A percentile compares a stretch with the other conserved stretches of the same genome.
phyloP scores from a whole-genome alignment of 441 rosid genomes.

The Metrosideros polymorpha region DNA sequence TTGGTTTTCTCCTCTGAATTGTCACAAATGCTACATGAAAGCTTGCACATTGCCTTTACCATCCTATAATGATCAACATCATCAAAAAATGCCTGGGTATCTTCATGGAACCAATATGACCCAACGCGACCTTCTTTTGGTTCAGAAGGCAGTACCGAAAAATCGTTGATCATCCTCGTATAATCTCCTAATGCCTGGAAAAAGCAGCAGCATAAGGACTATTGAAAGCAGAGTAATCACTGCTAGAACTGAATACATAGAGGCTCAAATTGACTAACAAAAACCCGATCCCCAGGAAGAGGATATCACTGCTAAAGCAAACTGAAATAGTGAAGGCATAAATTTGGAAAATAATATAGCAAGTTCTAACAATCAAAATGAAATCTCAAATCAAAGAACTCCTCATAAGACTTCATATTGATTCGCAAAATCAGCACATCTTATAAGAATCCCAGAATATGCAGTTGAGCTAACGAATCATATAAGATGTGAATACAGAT shows the following conservation, averaged over 20 bases:
- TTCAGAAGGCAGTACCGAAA: slow-evolving; percentile 63
- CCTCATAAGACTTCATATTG: not conserved
- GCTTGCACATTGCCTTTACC: slow-evolving; percentile 97
- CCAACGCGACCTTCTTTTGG: slow-evolving; percentile 73
- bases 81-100: slow-evolving; percentile 75
- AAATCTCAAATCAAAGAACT: not conserved
- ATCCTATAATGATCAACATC: slow-evolving; percentile 83
- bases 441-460: not conserved
- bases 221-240: not conserved
- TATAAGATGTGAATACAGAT: not conserved
- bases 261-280: not conserved
- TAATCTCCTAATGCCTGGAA: slow-evolving; percentile 87
- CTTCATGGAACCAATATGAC: slow-evolving; percentile 82
- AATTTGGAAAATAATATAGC: not conserved
- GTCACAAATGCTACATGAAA: slow-evolving; percentile 82
- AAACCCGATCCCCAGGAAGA: not conserved
- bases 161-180: slow-evolving; percentile 80
- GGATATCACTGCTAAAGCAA: not conserved
- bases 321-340: not conserved
- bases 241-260: not conserved
- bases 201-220: not conserved
- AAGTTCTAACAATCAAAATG: not conserved
- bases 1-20: slow-evolving; percentile 45
- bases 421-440: not conserved
- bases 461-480: not conserved